These are phyloP conservation scores for Cordyceps fumosorosea DNA, from an alignment of 2,329 filamentous ascomycete genomes.

Conservation along the genomic window DNA sequence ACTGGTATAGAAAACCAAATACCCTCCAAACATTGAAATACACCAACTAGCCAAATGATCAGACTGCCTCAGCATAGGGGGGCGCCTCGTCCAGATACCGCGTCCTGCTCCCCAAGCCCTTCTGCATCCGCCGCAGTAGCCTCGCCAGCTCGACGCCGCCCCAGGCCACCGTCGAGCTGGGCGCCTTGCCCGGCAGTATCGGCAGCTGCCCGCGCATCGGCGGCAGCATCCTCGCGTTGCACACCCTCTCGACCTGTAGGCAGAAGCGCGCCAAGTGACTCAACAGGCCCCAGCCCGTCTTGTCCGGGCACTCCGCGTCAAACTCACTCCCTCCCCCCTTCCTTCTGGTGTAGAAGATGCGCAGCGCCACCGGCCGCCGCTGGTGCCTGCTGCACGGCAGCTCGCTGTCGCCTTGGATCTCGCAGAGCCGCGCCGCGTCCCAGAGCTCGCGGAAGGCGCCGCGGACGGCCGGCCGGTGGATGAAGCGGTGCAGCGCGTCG, in stretches of 20 bases:
- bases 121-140: not conserved
- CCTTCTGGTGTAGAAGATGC: conserved; percentile 3
- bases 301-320: not conserved
- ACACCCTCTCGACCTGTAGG: not conserved
- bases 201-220: conserved; percentile 9
- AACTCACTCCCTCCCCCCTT: not conserved
- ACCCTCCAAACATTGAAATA: no score
- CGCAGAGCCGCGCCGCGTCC: not conserved
- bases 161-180: not conserved
- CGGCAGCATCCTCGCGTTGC: not conserved
- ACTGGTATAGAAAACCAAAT: no score
- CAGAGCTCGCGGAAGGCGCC: conserved; percentile 6
- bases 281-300: not conserved
- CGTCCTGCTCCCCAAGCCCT: not conserved
- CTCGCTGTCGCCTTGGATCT: not conserved
- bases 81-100: not conserved
- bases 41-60: not conserved
- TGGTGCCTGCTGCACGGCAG: not conserved
- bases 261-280: conserved; percentile 3
- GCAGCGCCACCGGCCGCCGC: not conserved
- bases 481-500: not conserved
- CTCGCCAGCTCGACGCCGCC: conserved; percentile 8
- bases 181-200: not conserved
- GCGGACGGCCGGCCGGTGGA: not conserved
- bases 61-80: not conserved